Conservation (phyloP, 345 rosid genomes). For the Geranium rotundifolium region DNA sequence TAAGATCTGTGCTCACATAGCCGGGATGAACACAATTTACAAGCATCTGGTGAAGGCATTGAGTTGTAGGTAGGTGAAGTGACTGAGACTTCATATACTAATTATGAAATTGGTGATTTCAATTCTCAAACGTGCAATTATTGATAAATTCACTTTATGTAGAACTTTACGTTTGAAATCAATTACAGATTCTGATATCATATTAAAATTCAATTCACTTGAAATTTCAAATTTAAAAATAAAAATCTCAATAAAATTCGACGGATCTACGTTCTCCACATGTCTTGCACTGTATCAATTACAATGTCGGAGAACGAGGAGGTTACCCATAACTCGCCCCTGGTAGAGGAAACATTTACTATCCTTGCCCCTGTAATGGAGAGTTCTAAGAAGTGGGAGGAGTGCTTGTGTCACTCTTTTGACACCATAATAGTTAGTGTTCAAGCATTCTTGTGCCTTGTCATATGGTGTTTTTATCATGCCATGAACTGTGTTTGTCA, state of each 20-base stretch:
- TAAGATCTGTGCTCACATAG: constrained; percentile 33
- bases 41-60: constrained; percentile 45
- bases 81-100: too few species aligned
- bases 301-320: too few species aligned
- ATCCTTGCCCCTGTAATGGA: constrained; percentile 39
- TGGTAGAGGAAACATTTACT: constrained; percentile 37
- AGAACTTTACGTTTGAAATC: too few species aligned
- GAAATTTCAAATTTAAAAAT: too few species aligned
- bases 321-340: constrained; percentile 35
- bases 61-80: neutral
- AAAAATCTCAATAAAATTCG: too few species aligned
- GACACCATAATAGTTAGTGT: constrained; percentile 39
- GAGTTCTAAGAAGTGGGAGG: constrained; percentile 33
- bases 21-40: constrained; percentile 52
- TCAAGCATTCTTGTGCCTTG: constrained; percentile 33
- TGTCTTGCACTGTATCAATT: too few species aligned
- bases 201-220: too few species aligned
- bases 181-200: too few species aligned
- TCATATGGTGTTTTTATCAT: constrained; percentile 28
- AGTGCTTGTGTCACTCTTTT: constrained; percentile 30
- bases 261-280: too few species aligned
- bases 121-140: too few species aligned
- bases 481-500: constrained; percentile 14
- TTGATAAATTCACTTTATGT: too few species aligned
- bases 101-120: too few species aligned